Base-by-base conservation (phyloP, 805 yeast genomes). In the Peterozyma toletana region DNA sequence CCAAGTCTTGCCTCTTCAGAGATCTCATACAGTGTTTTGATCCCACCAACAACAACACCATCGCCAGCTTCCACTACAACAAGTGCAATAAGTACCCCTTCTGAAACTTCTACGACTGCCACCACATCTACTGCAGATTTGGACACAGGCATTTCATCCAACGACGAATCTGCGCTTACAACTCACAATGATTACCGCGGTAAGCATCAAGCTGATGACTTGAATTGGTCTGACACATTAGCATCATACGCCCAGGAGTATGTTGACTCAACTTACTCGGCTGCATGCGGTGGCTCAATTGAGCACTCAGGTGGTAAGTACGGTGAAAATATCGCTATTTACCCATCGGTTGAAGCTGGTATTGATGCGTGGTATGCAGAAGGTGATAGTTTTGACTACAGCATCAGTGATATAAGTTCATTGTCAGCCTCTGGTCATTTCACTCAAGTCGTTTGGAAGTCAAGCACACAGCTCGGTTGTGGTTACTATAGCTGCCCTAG, bases 301-400 rank as follows among this genome's bases (percentile, higher is more conserved):
- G 57, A 66, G n/a, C 86, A 80, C 58, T 75, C 83, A 14, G 58
- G 63, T 11, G 76, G 78, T 34, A 68, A 70, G 16, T 80, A 80
- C 58, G 93, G 93, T 64, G 91, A 85, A 59, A 84, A 85, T 65
- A 69, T 85, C 49, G 89, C 89, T 13, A 72, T 78, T 35, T 90
- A 88, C 47, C 81, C 71, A 62, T 50, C 72, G 53, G 71, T 71
- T 53, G 59, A 70, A 9, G 80, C 76, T 21, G 55, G 69, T 21
- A 84, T 83, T 33, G 82, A 80, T 47, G 79, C 83, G 30, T 85
- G 91, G 91, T 83, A 84, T 63, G 60, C 66, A 47, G 91, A 85
- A 66, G 82, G 80, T 49, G 45, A 54, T 9, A 49, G 58, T 42
- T 85, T 82, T 62, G 64, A 75, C 60, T 83, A 62, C 63, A 57